Base-by-base conservation (phyloP, 1,284 basidiomycete species). In the Boletus mariae region DNA sequence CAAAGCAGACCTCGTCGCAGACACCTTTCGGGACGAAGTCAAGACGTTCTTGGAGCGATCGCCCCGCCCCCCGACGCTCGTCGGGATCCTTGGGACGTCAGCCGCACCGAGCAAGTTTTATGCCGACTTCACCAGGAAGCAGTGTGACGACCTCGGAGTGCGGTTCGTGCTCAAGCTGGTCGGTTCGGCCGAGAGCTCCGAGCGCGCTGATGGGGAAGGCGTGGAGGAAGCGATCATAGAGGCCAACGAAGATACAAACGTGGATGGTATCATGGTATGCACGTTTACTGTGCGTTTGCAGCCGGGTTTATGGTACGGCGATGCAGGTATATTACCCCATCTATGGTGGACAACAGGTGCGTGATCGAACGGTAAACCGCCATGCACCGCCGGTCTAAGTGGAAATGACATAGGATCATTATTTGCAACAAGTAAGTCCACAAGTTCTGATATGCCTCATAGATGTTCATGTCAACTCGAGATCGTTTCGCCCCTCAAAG, bases 221-320 rank as follows among this genome's bases (percentile, higher is more conserved):
- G 92, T 94, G 11, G 94, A 97, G 70, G 92, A 97, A 69, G 94
- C 91, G 6, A 95, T 98, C 60, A 87, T 98, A 53, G 92, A 95
- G 66, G 90, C 94, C 20, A 98, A 98, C 66, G 91, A 92, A 58
- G 92, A 97, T 67, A 75, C 79, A 23, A 78, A 76, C 56, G 84
- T 97, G 7, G 85, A 97, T 73, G 95, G 95, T n/a, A 94, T 98
- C 66, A 96, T 98, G 94, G 94, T 92, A 63, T 54, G 83, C 65
- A 12, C 15, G 15, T 32, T 40, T 28, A n/a, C 29, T 13, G 2
- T 11, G 20, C 15, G 2, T 53, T 31, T 45, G 4, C 9, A 17
- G 25, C 32, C n/a, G 15, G 12, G 9, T 41, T 32, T 8, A 29
- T n/a, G 25, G 25, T 38, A 47, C 23, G 38, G 52, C 38, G 54